Percentiles rank a stretch among this genome's conserved stretches.
Evolutionary conservation across 805 yeast genomes (phyloP).

Genomic region (Candida broadrunensis): DNA sequence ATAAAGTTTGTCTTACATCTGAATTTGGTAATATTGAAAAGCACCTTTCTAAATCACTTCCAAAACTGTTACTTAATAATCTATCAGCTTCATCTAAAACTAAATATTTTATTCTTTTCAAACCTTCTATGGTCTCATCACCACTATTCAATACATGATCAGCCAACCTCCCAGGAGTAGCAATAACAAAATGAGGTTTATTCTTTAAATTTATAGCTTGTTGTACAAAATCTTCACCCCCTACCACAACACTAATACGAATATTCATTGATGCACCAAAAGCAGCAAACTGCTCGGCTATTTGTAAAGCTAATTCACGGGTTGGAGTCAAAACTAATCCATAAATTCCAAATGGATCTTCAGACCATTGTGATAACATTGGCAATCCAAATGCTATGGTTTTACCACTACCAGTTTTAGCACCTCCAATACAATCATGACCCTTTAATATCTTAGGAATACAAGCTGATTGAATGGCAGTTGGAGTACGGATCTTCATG

Average conservation of each 20-base stretch:
- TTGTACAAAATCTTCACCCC: constrained; percentile 91
- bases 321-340: constrained; percentile 91
- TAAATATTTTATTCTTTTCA: constrained; percentile 72
- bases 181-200: constrained; percentile 91
- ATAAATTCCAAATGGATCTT: constrained; percentile 89
- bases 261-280: constrained; percentile 87
- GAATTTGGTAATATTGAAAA: constrained; percentile 70
- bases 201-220: constrained; percentile 80
- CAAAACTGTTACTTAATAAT: constrained; percentile 77
- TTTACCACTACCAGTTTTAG: constrained; percentile 97
- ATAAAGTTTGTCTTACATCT: constrained; percentile 73
- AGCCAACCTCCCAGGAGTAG: constrained; percentile 96
- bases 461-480: constrained; percentile 83
- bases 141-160: constrained; percentile 88
- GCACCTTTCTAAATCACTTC: constrained; percentile 72
- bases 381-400: constrained; percentile 98
- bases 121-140: constrained; percentile 78
- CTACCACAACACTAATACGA: constrained; percentile 79
- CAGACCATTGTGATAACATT: constrained; percentile 90
- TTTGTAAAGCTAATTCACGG: constrained; percentile 91
- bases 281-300: constrained; percentile 94
- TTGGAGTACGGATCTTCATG: constrained; percentile 81
- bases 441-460: constrained; percentile 84
- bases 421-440: constrained; percentile 95
- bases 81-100: constrained; percentile 98